These are phyloP conservation scores for Cryptococcus sp. DNA, from an alignment of 1,284 basidiomycete genomes.

Conservation along the genomic window DNA sequence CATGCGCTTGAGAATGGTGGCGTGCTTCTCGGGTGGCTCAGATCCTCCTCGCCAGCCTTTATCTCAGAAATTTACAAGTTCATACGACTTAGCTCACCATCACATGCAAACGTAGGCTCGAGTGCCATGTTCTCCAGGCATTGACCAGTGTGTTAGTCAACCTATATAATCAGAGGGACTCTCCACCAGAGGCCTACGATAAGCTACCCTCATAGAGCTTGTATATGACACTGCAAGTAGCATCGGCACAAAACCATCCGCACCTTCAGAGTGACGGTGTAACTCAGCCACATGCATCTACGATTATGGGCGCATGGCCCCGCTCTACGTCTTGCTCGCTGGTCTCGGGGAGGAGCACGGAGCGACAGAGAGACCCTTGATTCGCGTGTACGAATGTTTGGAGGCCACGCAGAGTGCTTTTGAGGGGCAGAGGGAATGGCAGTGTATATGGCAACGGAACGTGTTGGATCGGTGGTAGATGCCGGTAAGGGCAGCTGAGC, in stretches of 20 bases:
- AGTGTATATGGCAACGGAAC: too few relatives aligned
- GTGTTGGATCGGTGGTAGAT: too few relatives aligned
- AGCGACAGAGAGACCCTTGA: conserved; percentile 59
- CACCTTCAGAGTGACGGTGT: neutral
- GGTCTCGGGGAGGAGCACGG: conserved; percentile 49
- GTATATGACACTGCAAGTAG: conserved; percentile 66
- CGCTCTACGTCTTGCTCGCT: conserved; percentile 10
- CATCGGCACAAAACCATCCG: neutral
- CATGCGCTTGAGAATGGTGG: conserved; percentile 62
- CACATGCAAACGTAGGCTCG: conserved; percentile 80
- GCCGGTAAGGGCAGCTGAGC: too few relatives aligned
- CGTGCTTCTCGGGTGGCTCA: conserved; percentile 68
- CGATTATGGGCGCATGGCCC: conserved; percentile 56
- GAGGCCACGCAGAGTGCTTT: conserved; percentile 74
- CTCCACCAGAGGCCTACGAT: conserved; percentile 82
- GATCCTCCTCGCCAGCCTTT: conserved; percentile 56
- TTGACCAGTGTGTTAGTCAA: conserved; percentile 58
- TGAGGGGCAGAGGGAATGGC: too few relatives aligned
- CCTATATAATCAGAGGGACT: conserved; percentile 62
- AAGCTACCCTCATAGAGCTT: conserved; percentile 62
- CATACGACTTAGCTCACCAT: conserved; percentile 70
- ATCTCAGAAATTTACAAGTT: neutral
- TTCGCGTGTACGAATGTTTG: conserved; percentile 74
- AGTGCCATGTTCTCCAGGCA: conserved; percentile 72
- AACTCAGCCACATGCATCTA: conserved; percentile 87